phyloP scores from a whole-genome alignment of 148 eudicot species.

The Chenopodium berlandieri region DNA sequence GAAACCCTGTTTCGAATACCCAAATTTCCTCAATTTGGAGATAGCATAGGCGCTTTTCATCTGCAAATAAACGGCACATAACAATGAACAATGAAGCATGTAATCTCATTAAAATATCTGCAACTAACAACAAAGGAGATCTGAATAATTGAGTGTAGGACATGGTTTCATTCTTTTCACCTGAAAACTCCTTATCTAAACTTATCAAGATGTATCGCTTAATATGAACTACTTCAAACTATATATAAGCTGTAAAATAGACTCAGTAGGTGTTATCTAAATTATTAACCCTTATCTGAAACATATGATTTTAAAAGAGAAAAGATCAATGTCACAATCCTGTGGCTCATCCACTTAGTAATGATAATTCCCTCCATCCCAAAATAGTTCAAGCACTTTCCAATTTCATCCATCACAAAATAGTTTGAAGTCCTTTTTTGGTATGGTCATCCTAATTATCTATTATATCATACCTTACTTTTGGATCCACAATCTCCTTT shows the following conservation, averaged over 20 bases:
- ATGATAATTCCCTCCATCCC: too few species aligned
- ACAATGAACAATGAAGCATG: not conserved
- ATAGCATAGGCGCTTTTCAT: conserved; percentile 90
- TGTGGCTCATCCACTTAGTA: not conserved
- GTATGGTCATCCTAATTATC: too few species aligned
- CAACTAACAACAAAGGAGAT: not conserved
- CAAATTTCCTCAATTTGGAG: conserved; percentile 70
- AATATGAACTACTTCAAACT: not conserved
- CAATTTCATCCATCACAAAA: too few species aligned
- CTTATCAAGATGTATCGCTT: not conserved
- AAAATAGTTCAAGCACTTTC: too few species aligned
- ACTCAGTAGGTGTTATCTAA: not conserved
- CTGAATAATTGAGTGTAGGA: not conserved
- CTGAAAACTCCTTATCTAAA: not conserved
- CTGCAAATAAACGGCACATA: conserved; percentile 42
- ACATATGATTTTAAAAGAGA: too few species aligned
- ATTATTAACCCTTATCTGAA: not conserved
- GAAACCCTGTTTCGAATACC: conserved; percentile 78
- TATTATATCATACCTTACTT: too few species aligned
- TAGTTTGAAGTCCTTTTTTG: too few species aligned
- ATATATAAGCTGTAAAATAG: not conserved
- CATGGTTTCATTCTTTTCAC: not conserved
- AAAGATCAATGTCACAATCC: not conserved
- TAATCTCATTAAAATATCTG: not conserved
- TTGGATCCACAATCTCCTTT: too few species aligned